A percentile compares a stretch with the other conserved stretches of the same genome.
These are phyloP conservation scores for Xylaria arbuscula DNA, from an alignment of 2,329 filamentous ascomycete genomes.

Conservation along the genomic window DNA sequence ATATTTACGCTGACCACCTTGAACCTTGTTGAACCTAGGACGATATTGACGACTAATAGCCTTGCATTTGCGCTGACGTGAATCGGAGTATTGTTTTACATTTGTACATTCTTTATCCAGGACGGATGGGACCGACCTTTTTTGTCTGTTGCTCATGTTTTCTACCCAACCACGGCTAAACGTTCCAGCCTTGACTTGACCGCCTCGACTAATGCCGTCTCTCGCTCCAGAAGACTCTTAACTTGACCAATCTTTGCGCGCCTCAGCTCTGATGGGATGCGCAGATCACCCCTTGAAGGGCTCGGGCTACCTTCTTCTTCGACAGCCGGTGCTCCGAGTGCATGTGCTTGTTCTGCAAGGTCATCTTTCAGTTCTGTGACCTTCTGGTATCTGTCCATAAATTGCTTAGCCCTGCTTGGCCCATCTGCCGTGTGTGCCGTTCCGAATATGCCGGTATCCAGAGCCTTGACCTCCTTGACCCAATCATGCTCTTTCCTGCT, in stretches of 20 bases:
- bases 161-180: slow-evolving; percentile 55
- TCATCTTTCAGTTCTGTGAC: slow-evolving; percentile 65
- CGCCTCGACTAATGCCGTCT: slow-evolving; percentile 75
- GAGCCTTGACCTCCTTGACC: slow-evolving; percentile 55
- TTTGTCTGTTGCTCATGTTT: slow-evolving; percentile 30
- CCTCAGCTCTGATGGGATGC: slow-evolving; percentile 70
- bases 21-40: slow-evolving; percentile 16
- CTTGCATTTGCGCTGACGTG: slow-evolving; percentile 26
- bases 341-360: slow-evolving; percentile 63
- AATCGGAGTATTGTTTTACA: slow-evolving; percentile 30
- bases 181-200: slow-evolving; percentile 71
- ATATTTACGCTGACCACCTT: slow-evolving; percentile 27
- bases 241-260: slow-evolving; percentile 73
- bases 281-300: slow-evolving; percentile 56
- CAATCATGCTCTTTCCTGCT: slow-evolving; percentile 71
- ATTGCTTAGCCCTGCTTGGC: slow-evolving; percentile 58
- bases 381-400: slow-evolving; percentile 68
- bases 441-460: slow-evolving; percentile 57
- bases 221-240: slow-evolving; percentile 70
- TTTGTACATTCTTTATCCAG: slow-evolving; percentile 38
- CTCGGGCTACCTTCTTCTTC: slow-evolving; percentile 47
- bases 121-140: slow-evolving; percentile 26
- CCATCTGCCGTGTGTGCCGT: slow-evolving; percentile 48
- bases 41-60: slow-evolving; percentile 9
- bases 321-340: slow-evolving; percentile 50